These are phyloP conservation scores for Apiosordaria backusii DNA, from an alignment of 495 filamentous ascomycete genomes.

Conservation along the genomic window DNA sequence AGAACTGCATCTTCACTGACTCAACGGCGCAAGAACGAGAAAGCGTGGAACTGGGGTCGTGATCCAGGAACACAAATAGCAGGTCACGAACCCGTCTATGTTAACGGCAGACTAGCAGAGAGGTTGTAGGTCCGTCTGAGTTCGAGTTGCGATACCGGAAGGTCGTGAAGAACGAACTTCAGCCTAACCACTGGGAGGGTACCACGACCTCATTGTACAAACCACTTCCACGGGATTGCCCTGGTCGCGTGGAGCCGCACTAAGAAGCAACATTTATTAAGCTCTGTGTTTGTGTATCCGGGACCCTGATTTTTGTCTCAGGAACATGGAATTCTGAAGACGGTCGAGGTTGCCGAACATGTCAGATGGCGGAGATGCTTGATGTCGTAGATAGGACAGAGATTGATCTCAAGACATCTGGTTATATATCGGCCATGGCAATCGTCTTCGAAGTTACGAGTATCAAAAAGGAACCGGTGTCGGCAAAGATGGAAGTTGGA, in stretches of 20 bases:
- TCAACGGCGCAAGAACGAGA: neutral
- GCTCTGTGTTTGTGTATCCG: neutral
- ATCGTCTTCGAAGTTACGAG: neutral
- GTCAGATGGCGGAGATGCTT: neutral
- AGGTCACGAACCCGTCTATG: neutral
- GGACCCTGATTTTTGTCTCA: neutral
- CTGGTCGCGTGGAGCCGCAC: neutral
- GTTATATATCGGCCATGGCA: too few species aligned
- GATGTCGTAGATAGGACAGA: neutral
- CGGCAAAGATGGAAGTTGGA: neutral
- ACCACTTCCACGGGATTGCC: neutral
- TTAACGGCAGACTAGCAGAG: too few species aligned
- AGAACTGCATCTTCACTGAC: neutral
- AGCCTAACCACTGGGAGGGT: neutral
- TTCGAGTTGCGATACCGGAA: neutral
- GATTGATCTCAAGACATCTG: too few species aligned
- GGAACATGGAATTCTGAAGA: neutral
- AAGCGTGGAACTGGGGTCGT: neutral
- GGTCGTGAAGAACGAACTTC: neutral
- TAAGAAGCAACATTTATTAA: neutral
- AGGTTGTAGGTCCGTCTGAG: neutral
- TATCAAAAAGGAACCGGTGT: neutral
- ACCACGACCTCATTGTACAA: neutral
- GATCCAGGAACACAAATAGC: neutral
- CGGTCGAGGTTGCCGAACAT: neutral